Evolutionary conservation across 805 yeast species (phyloP).

Genomic region (Ogataea paraovalis): DNA sequence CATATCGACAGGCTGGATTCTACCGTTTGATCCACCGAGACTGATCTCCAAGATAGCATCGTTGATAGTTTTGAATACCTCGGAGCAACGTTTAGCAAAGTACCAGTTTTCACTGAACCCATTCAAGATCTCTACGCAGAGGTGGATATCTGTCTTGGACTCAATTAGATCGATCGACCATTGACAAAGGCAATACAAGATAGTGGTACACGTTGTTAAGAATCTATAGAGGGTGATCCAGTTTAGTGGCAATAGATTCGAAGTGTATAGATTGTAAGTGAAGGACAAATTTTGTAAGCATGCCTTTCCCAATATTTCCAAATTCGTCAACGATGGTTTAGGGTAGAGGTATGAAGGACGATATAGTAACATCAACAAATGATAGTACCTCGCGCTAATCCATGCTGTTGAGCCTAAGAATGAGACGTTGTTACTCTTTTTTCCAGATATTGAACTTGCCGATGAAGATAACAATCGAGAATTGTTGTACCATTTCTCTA

Average conservation of each 20-base stretch:
- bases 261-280: conserved; percentile 42
- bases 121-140: conserved; percentile 42
- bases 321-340: conserved; percentile 35
- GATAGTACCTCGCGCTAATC: conserved; percentile 42
- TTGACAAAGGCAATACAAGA: conserved; percentile 43
- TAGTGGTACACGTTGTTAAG: conserved; percentile 43
- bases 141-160: conserved; percentile 42
- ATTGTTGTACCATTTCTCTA: conserved; percentile 34
- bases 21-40: conserved; percentile 32
- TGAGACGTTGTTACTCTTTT: conserved; percentile 15
- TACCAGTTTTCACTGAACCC: conserved; percentile 46
- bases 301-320: conserved; percentile 41
- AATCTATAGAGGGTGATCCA: conserved; percentile 49
- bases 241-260: conserved; percentile 42
- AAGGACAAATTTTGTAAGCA: conserved; percentile 43
- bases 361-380: conserved; percentile 42
- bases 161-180: conserved; percentile 44
- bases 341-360: conserved; percentile 49
- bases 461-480: conserved; percentile 19
- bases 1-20: conserved; percentile 36
- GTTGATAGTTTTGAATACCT: conserved; percentile 40
- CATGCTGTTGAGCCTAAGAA: conserved; percentile 34
- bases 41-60: conserved; percentile 44
- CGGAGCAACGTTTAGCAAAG: conserved; percentile 41
- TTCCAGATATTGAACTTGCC: conserved; percentile 1